Base-by-base conservation (phyloP, 768 basidiomycete species). In the Macrolepiota fuliginosa region DNA sequence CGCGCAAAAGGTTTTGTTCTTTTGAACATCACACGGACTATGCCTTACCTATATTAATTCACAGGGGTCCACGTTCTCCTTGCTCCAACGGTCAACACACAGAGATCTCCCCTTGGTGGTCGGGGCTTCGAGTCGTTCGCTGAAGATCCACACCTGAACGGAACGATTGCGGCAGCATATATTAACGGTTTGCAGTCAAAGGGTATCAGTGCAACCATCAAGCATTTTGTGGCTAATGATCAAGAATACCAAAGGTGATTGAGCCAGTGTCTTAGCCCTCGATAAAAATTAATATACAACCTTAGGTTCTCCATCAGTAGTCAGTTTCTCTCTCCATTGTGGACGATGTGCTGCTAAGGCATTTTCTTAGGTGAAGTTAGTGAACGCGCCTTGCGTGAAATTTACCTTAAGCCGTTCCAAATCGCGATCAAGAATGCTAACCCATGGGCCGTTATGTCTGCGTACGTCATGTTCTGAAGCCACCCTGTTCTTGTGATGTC, bases 51-150 rank as follows among this genome's bases (percentile, higher is more conserved):
- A 47, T 50, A 53, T 15, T n/a, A 13, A 36, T 36, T 15, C 11
- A 10, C 29, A 80, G 79, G 78, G 39, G 68, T 68, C 13, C 79
- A 81, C 66, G 75, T 85, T 36, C 72, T 86, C 0, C 77, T 88
- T n/a, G 86, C 79, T 1, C 87, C 86, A 1, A 88, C 87, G 1
- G 80, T 86, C 64, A 88, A 88, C 66, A 88, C 81, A 25, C 85
- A 85, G 62, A 77, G 87, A n/a, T 83, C 80, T 5, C 83, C 82
- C 25, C 72, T 84, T 4, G 82, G 83, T 35, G 83, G 83, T 5
- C 77, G 82, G 51, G 74, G 79, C 25, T 89, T 88, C 65, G 87
- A 88, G 65, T 84, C 82, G 12, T 87, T 86, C 68, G 81, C 84
- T 3, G 86, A 87, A 70, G 86, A 88, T 68, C 85, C 86, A 15